Evolutionary conservation across 73 alveolate genomes (phyloP), one percentile per base, ranked within the genome.

Genomic region (Paraurostyla sp.): DNA sequence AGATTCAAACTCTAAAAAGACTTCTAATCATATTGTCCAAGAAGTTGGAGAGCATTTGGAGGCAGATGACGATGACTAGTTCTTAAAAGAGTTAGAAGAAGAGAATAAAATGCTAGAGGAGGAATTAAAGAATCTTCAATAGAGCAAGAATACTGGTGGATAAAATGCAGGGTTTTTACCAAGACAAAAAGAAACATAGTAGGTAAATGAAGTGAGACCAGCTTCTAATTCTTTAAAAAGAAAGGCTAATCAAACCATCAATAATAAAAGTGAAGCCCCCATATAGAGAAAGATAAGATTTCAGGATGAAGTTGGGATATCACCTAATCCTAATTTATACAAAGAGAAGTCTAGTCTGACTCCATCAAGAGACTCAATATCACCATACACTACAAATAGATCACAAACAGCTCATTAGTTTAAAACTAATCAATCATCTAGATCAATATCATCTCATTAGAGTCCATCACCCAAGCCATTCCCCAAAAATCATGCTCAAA

Each of bases 51-150:
- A 58, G 38, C 38, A 65, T 45, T 56, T 43, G 65, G 75, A 46
- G 45, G 92, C 30, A 27, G 85, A 63, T 9, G 92, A 83, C 45
- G 92, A 83, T 42, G 92, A 83, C 43, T 48, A 45, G 23, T 83
- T 83, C 65, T 48, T 83, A 36, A 59, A 69, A 49, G 92, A 83
- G 51, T 58, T 83, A 30, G 84, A 83, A 32, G 68, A 83, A 45
- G 92, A 83, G 48, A 83, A 83, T 58, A 63, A 83, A 65, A 7
- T 83, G 57, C 60, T 83, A 13, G 92, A 83, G 32, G 46, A 62
- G 48, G 92, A 83, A 42, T 42, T 83, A 0, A 42, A 42, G 36
- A 38, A 30, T 20, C 69, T 83, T 15, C 45, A 83, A 62, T 22
- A 57, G 11, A 57, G 65, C 11, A 43, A 65, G 46, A 1, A 56